Evolutionary conservation across 441 rosid species (phyloP).

Genomic region (Monsonia emarginata): DNA sequence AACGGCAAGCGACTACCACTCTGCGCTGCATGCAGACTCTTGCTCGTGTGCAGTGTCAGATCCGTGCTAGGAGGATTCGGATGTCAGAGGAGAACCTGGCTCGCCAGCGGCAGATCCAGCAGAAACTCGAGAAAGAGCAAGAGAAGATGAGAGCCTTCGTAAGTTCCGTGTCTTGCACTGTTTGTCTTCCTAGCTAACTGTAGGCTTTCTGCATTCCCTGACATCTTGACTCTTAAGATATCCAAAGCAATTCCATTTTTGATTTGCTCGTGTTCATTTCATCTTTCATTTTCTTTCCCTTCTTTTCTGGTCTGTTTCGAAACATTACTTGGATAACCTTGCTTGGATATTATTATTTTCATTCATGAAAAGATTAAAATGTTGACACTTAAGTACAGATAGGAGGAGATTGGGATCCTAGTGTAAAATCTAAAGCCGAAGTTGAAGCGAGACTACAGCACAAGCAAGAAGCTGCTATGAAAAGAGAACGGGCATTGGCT

Average conservation of each 20-base stretch:
- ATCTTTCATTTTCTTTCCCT: too few species aligned
- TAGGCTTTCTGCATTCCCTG: too few species aligned
- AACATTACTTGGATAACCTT: too few species aligned
- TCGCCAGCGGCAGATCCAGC: conserved; percentile 59
- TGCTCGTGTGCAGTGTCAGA: conserved; percentile 69
- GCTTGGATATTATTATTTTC: too few species aligned
- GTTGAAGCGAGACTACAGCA: conserved; percentile 45
- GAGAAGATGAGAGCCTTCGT: conserved; percentile 46
- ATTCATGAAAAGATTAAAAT: background rate
- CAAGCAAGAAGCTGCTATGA: conserved; percentile 70
- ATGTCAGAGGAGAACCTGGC: conserved; percentile 75
- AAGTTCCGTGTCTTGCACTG: conserved; percentile 16
- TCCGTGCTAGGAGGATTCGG: conserved; percentile 60
- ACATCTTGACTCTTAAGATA: too few species aligned
- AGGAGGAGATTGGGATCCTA: conserved; percentile 63
- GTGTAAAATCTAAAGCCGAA: conserved; percentile 54
- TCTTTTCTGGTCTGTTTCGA: too few species aligned
- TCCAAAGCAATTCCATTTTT: too few species aligned
- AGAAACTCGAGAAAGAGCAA: conserved; percentile 42
- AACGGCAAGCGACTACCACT: conserved; percentile 63
- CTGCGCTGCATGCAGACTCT: conserved; percentile 82
- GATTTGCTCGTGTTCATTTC: too few species aligned
- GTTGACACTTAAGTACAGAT: conserved; percentile 23
- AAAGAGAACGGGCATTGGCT: conserved; percentile 88
- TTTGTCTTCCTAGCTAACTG: too few species aligned